Base-by-base conservation (phyloP, 1,139 yeast genomes). In the Pichia sp. region DNA sequence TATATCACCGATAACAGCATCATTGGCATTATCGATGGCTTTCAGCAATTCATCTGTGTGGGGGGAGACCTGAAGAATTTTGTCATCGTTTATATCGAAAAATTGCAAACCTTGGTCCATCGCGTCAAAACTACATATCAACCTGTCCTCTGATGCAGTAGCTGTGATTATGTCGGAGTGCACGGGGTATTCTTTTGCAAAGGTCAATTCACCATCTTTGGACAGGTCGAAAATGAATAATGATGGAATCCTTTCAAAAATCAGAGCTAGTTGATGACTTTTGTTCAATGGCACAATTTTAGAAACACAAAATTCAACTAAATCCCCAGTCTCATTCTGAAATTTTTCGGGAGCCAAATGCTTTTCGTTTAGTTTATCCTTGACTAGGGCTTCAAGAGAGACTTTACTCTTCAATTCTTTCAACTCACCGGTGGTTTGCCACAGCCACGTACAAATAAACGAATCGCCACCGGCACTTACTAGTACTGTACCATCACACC, bases 381-480 rank as follows among this genome's bases (percentile, higher is more conserved):
- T 48, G 3, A 83, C 70, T n/a, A 73, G 55, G 0, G 74, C 72
- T 46, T 78, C 70, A 41, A 87, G 70, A 42, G 79, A 74, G 44
- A 84, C 69, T 55, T 76, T 75, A 39, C 74, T 72, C 7, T 83
- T 58, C 46, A 79, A 67, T 55, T 75, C 68, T 13, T 41, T 31
- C 7, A 50, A 41, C 43, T 75, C 75, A 3, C 45, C 51, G 9
- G 55, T 51, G 3, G 54, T 51, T 48, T 63, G 62, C 70, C 70
- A 91, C 58, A 87, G 75, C 97, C 98, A 93, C 28, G 83, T 67
- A 55, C 79, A 75, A n/a, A 93, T 66, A 59, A 68, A 81, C 53
- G 81, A 82, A 65, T 93, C 99, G 58, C 99, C 99, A 37, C 99
- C 98, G 2, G 86, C 98, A 63, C 93, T 85, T 22, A 90, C 70